Conservation (phyloP, 805 yeast species). For the Maudiozyma pseudohumilis region DNA sequence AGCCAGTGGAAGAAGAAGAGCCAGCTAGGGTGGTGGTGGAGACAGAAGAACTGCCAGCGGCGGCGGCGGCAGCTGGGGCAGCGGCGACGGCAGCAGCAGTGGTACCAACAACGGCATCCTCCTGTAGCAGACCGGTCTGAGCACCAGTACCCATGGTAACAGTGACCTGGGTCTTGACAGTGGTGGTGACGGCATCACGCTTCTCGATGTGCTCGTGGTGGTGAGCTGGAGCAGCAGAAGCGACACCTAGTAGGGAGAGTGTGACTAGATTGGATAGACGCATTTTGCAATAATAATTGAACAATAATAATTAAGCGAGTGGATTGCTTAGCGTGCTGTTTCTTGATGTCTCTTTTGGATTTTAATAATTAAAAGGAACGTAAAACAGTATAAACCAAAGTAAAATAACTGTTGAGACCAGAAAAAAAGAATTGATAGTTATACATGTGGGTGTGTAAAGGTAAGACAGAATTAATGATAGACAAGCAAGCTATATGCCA, state of each 20-base stretch:
- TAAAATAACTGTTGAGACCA: too few species aligned
- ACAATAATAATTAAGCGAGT: too few species aligned
- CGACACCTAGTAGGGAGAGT: constrained; percentile 3
- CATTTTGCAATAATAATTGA: too few species aligned
- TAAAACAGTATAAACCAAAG: too few species aligned
- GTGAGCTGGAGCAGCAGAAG: constrained; percentile 7
- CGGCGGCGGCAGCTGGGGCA: constrained; percentile 14
- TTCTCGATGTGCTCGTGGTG: constrained; percentile 19
- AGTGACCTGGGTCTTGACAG: constrained; percentile 33
- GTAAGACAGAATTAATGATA: too few species aligned
- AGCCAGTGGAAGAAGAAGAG: constrained; percentile 26
- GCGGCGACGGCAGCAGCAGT: constrained; percentile 8
- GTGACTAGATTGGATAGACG: constrained; percentile 38
- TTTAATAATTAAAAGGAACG: too few species aligned
- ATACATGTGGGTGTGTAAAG: too few species aligned
- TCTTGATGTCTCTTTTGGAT: too few species aligned
- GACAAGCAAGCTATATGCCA: too few species aligned
- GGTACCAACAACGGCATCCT: constrained; percentile 24
- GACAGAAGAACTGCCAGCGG: constrained; percentile 10
- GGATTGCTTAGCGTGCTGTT: too few species aligned
- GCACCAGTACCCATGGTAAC: constrained; percentile 14
- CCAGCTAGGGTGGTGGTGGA: constrained; percentile 28
- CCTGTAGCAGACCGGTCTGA: not conserved
- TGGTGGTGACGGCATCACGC: constrained; percentile 42
- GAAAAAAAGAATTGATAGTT: too few species aligned